Evolutionary conservation across 2,329 filamentous ascomycete species (phyloP).

Genomic region (Zymoseptoria brevis): DNA sequence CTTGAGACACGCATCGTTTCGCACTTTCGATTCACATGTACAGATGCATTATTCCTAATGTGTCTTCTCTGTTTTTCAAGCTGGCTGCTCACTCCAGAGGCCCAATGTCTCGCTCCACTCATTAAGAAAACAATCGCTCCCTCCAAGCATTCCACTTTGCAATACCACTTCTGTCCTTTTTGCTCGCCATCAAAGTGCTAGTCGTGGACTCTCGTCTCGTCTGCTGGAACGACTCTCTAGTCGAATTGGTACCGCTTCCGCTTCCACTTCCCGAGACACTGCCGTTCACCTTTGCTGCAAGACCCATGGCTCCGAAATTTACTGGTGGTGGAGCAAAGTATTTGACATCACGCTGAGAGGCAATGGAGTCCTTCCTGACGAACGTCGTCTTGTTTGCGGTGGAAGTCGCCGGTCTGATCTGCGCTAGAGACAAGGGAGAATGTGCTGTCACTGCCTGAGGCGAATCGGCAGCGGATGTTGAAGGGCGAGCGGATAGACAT

Average conservation of each 20-base stretch:
- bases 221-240: background rate
- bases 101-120: background rate
- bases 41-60: background rate
- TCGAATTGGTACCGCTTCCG: background rate
- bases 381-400: background rate
- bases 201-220: background rate
- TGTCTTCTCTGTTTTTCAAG: background rate
- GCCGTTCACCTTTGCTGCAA: background rate
- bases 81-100: background rate
- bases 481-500: background rate
- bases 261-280: background rate
- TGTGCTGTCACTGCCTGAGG: background rate
- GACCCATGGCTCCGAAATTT: background rate
- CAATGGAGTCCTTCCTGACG: background rate
- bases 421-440: background rate
- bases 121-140: background rate
- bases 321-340: background rate
- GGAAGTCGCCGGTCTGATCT: background rate
- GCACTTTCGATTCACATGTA: background rate
- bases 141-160: background rate
- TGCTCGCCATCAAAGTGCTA: background rate
- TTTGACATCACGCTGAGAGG: background rate
- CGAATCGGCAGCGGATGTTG: background rate
- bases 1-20: background rate
- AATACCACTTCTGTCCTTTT: background rate